phyloP scores from a whole-genome alignment of 495 filamentous ascomycete genomes.

The Xylaria curta region DNA sequence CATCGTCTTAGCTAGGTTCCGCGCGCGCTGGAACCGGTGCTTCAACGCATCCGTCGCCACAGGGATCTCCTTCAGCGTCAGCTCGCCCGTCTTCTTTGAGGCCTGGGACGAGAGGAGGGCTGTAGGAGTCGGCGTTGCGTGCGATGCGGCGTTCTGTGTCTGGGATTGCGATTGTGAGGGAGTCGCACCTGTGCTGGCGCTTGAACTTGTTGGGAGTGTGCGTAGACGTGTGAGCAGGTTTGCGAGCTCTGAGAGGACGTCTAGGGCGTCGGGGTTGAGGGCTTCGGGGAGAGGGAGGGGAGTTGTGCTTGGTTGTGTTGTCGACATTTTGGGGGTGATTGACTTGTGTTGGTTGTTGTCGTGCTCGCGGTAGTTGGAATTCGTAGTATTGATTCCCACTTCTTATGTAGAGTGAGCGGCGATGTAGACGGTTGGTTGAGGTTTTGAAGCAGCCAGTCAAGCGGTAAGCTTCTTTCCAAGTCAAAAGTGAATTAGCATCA shows the following conservation, averaged over 20 bases:
- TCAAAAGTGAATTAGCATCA: not conserved
- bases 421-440: not conserved
- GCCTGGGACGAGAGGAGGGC: conserved; percentile 37
- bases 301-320: conserved; percentile 42
- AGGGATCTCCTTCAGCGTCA: conserved; percentile 80
- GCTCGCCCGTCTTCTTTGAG: conserved; percentile 35
- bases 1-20: conserved; percentile 62
- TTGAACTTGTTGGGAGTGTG: conserved; percentile 26
- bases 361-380: not conserved
- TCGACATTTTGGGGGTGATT: conserved; percentile 35
- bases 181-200: conserved; percentile 22
- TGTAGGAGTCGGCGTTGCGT: conserved; percentile 44
- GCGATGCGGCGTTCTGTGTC: conserved; percentile 21
- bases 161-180: conserved; percentile 27
- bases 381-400: not conserved
- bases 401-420: not conserved
- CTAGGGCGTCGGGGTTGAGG: conserved; percentile 71
- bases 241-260: conserved; percentile 83
- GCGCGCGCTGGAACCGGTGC: conserved; percentile 80
- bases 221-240: conserved; percentile 77
- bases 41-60: conserved; percentile 75
- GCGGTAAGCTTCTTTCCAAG: not conserved
- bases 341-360: not conserved
- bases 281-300: conserved; percentile 45
- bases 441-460: not conserved